A percentile compares a stretch with the other conserved stretches of the same genome.
Conservation (phyloP, 306 rosid genomes). For the Cicer chorassanicum region DNA sequence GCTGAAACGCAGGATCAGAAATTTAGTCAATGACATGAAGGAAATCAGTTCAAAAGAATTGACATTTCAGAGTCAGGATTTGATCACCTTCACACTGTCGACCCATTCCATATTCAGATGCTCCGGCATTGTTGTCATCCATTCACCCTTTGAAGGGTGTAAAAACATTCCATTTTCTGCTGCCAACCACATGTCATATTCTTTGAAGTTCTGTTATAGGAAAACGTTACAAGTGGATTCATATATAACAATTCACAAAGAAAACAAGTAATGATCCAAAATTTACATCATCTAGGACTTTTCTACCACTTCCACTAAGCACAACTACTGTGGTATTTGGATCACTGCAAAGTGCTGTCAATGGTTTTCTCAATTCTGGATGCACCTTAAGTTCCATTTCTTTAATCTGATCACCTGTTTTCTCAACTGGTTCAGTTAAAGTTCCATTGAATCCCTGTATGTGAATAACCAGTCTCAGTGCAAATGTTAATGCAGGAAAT, state of each 20-base stretch:
- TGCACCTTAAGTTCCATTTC: slow-evolving; percentile 89
- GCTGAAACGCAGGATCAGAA: slow-evolving; percentile 58
- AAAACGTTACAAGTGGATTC: slow-evolving; percentile 37
- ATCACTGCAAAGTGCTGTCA: slow-evolving; percentile 69
- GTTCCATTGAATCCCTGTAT: slow-evolving; percentile 89
- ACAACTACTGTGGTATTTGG: slow-evolving; percentile 85
- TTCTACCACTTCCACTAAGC: slow-evolving; percentile 88
- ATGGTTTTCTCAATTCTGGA: slow-evolving; percentile 73
- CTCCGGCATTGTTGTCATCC: slow-evolving; percentile 99
- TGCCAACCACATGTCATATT: slow-evolving; percentile 91
- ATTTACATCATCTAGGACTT: slow-evolving; percentile 70
- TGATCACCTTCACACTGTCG: slow-evolving; percentile 76
- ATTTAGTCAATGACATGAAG: slow-evolving; percentile 38
- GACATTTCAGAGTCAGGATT: slow-evolving; percentile 24
- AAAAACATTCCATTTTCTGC: slow-evolving; percentile 98
- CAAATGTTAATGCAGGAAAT: slow-evolving; percentile 7
- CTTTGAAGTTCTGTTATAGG: slow-evolving; percentile 75
- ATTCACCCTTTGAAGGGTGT: slow-evolving; percentile 70
- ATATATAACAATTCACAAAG: slow-evolving; percentile 6
- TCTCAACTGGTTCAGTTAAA: slow-evolving; percentile 88
- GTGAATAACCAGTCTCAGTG: slow-evolving; percentile 41
- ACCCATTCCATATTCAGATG: slow-evolving; percentile 96
- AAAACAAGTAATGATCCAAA: slow-evolving; percentile 37
- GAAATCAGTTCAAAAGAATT: slow-evolving; percentile 34
- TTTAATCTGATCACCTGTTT: slow-evolving; percentile 86